A percentile compares a stretch with the other conserved stretches of the same genome.
phyloP scores from a whole-genome alignment of 1,284 basidiomycete genomes.

The Coniferiporia sulphurascens region DNA sequence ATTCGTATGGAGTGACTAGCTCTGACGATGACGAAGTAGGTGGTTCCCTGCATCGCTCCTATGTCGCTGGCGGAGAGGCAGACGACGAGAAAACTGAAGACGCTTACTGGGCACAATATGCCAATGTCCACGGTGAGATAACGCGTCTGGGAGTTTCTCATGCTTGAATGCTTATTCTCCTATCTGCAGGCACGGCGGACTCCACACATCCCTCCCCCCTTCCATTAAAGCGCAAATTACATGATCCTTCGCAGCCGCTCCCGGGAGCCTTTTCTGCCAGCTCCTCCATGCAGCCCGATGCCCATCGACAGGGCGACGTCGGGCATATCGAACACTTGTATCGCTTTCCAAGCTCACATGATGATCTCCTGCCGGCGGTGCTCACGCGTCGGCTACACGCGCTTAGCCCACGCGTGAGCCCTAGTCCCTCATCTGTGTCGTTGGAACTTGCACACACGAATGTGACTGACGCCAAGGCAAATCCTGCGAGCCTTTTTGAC shows the following conservation, averaged over 20 bases:
- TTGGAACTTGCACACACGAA: conserved; percentile 1
- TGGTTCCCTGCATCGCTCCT: conserved; percentile 15
- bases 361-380: background rate
- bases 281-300: conserved; percentile 27
- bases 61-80: conserved; percentile 20
- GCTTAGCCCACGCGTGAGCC: conserved; percentile 11
- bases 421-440: conserved; percentile 3
- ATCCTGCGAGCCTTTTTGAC: background rate
- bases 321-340: conserved; percentile 8
- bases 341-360: background rate
- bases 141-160: background rate
- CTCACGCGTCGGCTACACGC: conserved; percentile 10
- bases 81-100: conserved; percentile 47
- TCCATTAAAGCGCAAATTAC: conserved; percentile 28
- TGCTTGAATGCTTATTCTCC: background rate
- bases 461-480: background rate
- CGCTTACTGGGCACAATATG: conserved; percentile 71
- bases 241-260: conserved; percentile 26
- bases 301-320: conserved; percentile 19
- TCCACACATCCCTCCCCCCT: conserved; percentile 36
- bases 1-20: conserved; percentile 43
- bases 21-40: conserved; percentile 29
- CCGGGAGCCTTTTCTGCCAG: conserved; percentile 25
- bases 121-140: conserved; percentile 56
- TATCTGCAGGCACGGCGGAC: conserved; percentile 34